phyloP scores from a whole-genome alignment of 2,329 filamentous ascomycete species.

The Lojkania enalia region DNA sequence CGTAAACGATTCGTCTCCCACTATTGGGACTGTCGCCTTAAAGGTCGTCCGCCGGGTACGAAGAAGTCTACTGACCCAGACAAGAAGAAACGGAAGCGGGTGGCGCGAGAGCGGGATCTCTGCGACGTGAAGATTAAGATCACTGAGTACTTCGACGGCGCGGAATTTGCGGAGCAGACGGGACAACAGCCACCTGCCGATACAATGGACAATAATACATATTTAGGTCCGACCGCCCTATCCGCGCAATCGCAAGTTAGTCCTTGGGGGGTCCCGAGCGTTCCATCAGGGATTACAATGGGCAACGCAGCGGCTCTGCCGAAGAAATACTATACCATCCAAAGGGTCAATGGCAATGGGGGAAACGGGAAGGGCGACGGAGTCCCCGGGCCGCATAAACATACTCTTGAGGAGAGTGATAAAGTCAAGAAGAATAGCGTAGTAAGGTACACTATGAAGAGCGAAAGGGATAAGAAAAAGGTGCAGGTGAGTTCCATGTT shows the following conservation, averaged over 20 bases:
- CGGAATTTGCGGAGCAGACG: constrained; percentile 40
- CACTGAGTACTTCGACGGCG: constrained; percentile 72
- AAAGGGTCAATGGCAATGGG: constrained; percentile 76
- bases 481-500: constrained; percentile 35
- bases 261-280: constrained; percentile 31
- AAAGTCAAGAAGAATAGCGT: constrained; percentile 82
- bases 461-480: constrained; percentile 68
- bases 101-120: constrained; percentile 73
- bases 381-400: constrained; percentile 72
- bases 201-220: constrained; percentile 18
- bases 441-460: constrained; percentile 65
- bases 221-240: constrained; percentile 28
- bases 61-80: constrained; percentile 78
- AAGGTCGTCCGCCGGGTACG: constrained; percentile 76
- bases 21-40: constrained; percentile 83
- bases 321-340: constrained; percentile 65
- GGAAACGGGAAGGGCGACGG: constrained; percentile 73
- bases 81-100: constrained; percentile 80
- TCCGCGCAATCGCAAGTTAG: constrained; percentile 9
- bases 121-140: constrained; percentile 89
- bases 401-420: constrained; percentile 73
- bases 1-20: constrained; percentile 80
- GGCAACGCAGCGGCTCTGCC: constrained; percentile 15
- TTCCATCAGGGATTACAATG: constrained; percentile 17
- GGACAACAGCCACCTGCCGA: constrained; percentile 30